Conservation (phyloP, 108 stramenopile species). For the Cyclotella cryptica region DNA sequence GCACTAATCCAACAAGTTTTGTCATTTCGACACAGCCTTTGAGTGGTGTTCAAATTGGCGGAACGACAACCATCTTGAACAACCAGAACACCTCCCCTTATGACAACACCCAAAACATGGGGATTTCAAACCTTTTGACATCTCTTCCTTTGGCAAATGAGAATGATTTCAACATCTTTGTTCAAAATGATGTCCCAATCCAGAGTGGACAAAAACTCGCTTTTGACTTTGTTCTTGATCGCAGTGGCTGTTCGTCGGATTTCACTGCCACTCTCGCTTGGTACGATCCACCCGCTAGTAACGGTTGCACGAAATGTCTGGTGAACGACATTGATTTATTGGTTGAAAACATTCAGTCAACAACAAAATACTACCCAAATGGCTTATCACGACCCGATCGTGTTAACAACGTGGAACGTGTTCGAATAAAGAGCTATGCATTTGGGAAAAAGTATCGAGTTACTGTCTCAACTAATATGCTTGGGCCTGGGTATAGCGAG, state of each 20-base stretch:
- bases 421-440: conserved; percentile 19
- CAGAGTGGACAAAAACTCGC: neutral
- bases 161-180: conserved; percentile 40
- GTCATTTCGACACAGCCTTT: neutral
- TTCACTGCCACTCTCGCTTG: conserved; percentile 65
- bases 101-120: conserved; percentile 60
- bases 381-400: conserved; percentile 22
- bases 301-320: conserved; percentile 54
- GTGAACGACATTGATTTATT: conserved; percentile 77
- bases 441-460: conserved; percentile 17
- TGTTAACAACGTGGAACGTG: conserved; percentile 47
- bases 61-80: conserved; percentile 20
- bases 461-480: conserved; percentile 9
- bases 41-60: conserved; percentile 25
- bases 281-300: conserved; percentile 66
- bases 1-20: neutral
- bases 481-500: conserved; percentile 28
- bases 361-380: conserved; percentile 40
- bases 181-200: conserved; percentile 26
- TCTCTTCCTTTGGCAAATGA: conserved; percentile 26
- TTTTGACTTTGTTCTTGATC: conserved; percentile 25
- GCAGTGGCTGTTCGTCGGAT: conserved; percentile 24
- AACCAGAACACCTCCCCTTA: conserved; percentile 25
- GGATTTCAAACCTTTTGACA: conserved; percentile 35
- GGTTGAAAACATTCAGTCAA: conserved; percentile 9